These are phyloP conservation scores for Coccinonectria pachysandricola DNA, from an alignment of 2,329 filamentous ascomycete genomes.

Conservation along the genomic window DNA sequence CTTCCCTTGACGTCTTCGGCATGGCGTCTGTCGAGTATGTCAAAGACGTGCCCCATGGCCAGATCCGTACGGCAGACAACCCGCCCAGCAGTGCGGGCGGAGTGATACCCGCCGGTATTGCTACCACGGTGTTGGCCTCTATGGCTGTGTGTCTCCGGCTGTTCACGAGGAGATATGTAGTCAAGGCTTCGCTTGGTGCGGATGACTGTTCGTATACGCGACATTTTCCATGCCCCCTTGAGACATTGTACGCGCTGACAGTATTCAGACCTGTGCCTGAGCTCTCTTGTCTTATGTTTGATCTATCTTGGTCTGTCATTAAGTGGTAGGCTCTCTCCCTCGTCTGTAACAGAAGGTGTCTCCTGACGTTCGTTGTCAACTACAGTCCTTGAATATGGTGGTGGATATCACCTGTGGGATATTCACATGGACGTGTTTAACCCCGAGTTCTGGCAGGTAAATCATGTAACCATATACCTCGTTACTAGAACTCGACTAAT, in stretches of 20 bases:
- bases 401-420: constrained; percentile 22
- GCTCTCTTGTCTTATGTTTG: constrained; percentile 14
- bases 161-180: constrained; percentile 20
- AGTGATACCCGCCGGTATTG: constrained; percentile 14
- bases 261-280: constrained; percentile 14
- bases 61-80: constrained; percentile 12
- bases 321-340: constrained; percentile 11
- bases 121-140: constrained; percentile 14
- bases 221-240: background rate
- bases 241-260: constrained; percentile 2
- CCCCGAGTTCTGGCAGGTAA: constrained; percentile 16
- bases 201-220: constrained; percentile 18
- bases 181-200: constrained; percentile 15
- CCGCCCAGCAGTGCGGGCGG: constrained; percentile 13
- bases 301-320: constrained; percentile 13
- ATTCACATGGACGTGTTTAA: constrained; percentile 10
- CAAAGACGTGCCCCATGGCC: constrained; percentile 16
- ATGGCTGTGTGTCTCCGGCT: constrained; percentile 15
- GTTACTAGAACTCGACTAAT: background rate
- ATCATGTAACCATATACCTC: background rate
- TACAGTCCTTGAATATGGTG: constrained; percentile 15
- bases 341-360: no score
- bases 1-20: no score
- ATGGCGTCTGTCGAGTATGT: constrained; percentile 52
- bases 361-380: no score